phyloP scores from a whole-genome alignment of 495 filamentous ascomycete species.

The Aspergillus nidulans region DNA sequence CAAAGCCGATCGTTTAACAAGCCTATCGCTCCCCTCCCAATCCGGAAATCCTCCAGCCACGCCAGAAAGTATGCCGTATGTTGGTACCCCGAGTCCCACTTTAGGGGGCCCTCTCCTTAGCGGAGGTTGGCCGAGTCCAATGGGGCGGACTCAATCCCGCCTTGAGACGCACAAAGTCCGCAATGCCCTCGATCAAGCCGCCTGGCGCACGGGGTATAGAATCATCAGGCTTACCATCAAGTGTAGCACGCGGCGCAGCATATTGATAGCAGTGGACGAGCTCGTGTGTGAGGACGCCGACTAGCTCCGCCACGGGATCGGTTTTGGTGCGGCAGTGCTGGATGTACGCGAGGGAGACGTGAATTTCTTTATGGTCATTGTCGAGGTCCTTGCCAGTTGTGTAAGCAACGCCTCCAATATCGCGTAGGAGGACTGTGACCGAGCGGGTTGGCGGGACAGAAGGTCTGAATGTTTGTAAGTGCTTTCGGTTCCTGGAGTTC shows the following conservation, averaged over 20 bases:
- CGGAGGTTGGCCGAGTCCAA: conserved; percentile 62
- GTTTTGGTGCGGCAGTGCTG: conserved; percentile 35
- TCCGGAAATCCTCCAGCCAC: conserved; percentile 61
- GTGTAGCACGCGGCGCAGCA: conserved; percentile 42
- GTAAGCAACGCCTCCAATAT: conserved; percentile 81
- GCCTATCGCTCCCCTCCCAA: conserved; percentile 67
- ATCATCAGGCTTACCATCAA: conserved; percentile 29
- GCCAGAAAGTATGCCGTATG: conserved; percentile 89
- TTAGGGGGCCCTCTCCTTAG: conserved; percentile 38
- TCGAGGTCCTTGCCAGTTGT: conserved; percentile 82
- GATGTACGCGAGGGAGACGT: conserved; percentile 79
- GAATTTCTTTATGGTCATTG: conserved; percentile 89
- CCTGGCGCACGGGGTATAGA: conserved; percentile 48
- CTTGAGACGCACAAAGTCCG: conserved; percentile 85
- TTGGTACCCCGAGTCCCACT: conserved; percentile 92
- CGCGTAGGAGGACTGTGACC: conserved; percentile 79
- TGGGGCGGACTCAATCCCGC: conserved; percentile 73
- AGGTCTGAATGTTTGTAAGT: conserved; percentile 22
- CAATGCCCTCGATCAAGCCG: conserved; percentile 87
- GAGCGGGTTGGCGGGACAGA: conserved; percentile 59
- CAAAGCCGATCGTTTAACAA: conserved; percentile 67
- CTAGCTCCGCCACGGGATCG: conserved; percentile 57
- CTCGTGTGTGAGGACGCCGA: conserved; percentile 84
- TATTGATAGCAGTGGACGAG: conserved; percentile 96
- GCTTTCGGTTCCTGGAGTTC: not conserved